phyloP scores from a whole-genome alignment of 306 rosid genomes.

The Cucumis melo region DNA sequence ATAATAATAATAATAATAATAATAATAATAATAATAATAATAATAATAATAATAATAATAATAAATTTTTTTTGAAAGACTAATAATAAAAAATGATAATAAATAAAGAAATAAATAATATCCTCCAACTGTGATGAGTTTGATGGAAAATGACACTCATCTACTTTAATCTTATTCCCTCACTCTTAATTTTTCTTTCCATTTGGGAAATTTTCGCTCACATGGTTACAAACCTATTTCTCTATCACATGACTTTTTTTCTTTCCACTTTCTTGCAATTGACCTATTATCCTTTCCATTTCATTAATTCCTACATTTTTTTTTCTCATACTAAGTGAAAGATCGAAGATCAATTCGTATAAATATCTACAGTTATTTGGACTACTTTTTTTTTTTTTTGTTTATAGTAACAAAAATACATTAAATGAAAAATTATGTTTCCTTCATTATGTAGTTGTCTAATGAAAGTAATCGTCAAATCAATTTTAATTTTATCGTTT shows the following conservation, averaged over 20 bases:
- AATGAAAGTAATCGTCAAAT: neutral
- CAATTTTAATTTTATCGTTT: neutral
- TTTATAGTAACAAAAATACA: neutral
- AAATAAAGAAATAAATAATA: conserved; percentile 15
- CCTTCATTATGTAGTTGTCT: neutral
- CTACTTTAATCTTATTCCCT: conserved; percentile 16
- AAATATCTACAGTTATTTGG: neutral
- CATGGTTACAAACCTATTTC: neutral
- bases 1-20: neutral
- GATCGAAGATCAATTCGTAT: neutral
- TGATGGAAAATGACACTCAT: conserved; percentile 33
- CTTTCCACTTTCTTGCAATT: neutral
- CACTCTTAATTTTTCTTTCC: conserved; percentile 1
- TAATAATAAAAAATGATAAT: too few relatives aligned
- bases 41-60: neutral
- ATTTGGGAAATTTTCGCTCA: conserved; percentile 1
- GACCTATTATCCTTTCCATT: neutral
- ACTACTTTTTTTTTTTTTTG: neutral
- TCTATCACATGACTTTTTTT: neutral
- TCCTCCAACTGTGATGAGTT: neutral
- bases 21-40: neutral
- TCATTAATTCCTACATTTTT: neutral
- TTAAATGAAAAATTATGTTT: neutral
- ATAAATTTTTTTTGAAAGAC: too few relatives aligned
- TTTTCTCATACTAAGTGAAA: neutral